Evolutionary conservation across 805 yeast species (phyloP).

Genomic region (Ogataea pilisensis): DNA sequence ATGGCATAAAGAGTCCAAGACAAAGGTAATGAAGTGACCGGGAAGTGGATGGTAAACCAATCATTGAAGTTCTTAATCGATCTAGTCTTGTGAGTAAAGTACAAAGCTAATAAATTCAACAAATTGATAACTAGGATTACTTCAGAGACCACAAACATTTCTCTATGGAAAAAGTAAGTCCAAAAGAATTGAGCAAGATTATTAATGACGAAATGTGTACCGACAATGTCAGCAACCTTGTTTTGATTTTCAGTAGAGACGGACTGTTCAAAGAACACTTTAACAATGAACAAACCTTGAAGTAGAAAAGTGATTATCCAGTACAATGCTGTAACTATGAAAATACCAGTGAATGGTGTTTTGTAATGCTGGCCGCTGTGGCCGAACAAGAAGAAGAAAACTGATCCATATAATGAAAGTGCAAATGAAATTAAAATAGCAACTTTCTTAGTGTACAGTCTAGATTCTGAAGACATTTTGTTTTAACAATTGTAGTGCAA

Average conservation of each 20-base stretch:
- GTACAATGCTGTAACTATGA: conserved; percentile 45
- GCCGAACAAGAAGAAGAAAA: conserved; percentile 55
- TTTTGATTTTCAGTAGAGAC: conserved; percentile 24
- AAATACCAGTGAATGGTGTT: conserved; percentile 69
- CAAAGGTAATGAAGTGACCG: conserved; percentile 66
- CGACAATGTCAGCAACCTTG: conserved; percentile 38
- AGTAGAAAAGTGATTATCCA: conserved; percentile 53
- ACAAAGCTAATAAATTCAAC: conserved; percentile 51
- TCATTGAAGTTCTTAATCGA: conserved; percentile 45
- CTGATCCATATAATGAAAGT: conserved; percentile 52
- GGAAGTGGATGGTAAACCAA: conserved; percentile 59
- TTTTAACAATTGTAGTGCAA: neutral
- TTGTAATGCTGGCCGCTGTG: conserved; percentile 40
- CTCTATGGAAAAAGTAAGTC: conserved; percentile 56
- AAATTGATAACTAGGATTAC: conserved; percentile 56
- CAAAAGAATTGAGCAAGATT: conserved; percentile 60
- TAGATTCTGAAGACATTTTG: conserved; percentile 16
- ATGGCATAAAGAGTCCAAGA: conserved; percentile 70
- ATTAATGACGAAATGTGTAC: conserved; percentile 60
- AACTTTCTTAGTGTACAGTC: conserved; percentile 27
- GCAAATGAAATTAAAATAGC: conserved; percentile 50
- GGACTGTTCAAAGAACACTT: conserved; percentile 32
- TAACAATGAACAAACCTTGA: conserved; percentile 49
- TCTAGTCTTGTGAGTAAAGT: conserved; percentile 58
- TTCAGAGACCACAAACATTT: conserved; percentile 57